Conservation (phyloP, 257 asterid genomes). For the Solanum tarapatanum region DNA sequence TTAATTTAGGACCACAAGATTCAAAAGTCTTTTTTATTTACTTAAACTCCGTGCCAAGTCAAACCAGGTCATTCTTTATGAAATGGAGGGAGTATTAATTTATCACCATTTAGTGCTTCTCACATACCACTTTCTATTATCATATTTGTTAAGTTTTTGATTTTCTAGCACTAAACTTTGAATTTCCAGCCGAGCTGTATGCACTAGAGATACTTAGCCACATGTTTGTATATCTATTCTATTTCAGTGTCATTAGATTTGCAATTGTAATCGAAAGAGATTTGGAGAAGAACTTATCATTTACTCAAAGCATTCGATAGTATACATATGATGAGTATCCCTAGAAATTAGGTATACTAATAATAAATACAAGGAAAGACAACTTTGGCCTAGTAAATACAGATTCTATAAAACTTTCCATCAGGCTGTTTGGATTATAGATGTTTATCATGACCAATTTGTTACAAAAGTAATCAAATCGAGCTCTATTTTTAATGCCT, state of each 20-base stretch:
- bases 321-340: neutral
- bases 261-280: neutral
- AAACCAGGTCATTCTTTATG: no score
- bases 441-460: neutral
- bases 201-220: neutral
- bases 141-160: neutral
- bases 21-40: no score
- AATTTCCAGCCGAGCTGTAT: neutral
- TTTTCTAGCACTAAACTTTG: neutral
- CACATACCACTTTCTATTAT: neutral
- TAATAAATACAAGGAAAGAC: neutral
- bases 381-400: neutral
- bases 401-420: neutral
- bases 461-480: neutral
- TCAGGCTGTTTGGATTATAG: neutral
- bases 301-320: neutral
- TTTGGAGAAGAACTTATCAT: neutral
- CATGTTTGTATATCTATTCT: neutral
- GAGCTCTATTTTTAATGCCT: neutral
- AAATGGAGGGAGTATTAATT: no score
- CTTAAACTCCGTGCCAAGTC: no score
- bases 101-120: neutral
- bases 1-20: no score
- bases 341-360: neutral
- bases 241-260: neutral